phyloP scores from a whole-genome alignment of 192 early-diverging fungal genomes.

The Funneliformis geosporum region DNA sequence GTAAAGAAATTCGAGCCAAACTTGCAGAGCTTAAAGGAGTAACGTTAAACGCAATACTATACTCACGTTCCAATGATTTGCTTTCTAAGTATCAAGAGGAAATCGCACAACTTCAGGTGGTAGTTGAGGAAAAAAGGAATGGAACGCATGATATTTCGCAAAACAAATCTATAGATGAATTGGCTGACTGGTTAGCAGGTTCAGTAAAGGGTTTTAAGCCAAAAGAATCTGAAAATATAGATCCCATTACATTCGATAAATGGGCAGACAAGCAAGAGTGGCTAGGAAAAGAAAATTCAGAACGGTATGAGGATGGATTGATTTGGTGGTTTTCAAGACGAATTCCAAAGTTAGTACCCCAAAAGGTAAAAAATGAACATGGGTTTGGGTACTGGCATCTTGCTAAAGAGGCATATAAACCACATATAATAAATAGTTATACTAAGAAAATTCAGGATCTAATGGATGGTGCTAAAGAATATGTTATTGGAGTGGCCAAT shows the following conservation, averaged over 20 bases:
- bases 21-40: conserved; percentile 10
- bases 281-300: too few species aligned
- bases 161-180: background rate
- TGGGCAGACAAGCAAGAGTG: too few species aligned
- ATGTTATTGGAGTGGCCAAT: too few species aligned
- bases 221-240: too few species aligned
- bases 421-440: too few species aligned
- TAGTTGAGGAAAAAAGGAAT: background rate
- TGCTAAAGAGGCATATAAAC: background rate
- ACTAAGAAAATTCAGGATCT: too few species aligned
- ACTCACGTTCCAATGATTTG: too few species aligned
- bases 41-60: conserved; percentile 7
- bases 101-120: background rate
- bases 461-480: too few species aligned
- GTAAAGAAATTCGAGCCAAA: too few species aligned
- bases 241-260: too few species aligned
- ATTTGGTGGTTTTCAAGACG: background rate
- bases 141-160: background rate
- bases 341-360: too few species aligned
- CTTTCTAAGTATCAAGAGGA: conserved; percentile 4
- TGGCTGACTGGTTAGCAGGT: background rate
- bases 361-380: background rate
- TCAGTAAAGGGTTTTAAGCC: background rate
- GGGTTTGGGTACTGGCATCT: background rate
- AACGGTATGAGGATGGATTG: background rate